Evolutionary conservation across 2,329 filamentous ascomycete genomes (phyloP).

Genomic region (Triangularia verruculosa): DNA sequence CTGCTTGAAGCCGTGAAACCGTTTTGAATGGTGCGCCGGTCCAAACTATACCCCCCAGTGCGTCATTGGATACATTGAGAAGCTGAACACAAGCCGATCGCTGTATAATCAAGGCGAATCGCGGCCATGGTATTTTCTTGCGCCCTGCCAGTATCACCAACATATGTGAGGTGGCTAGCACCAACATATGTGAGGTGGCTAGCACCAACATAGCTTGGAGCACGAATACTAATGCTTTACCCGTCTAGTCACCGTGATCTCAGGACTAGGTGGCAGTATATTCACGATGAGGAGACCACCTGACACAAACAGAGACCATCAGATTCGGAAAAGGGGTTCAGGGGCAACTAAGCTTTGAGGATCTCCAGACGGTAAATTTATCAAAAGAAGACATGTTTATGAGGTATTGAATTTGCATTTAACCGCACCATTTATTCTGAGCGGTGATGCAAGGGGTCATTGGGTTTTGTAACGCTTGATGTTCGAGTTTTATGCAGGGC

Average conservation of each 20-base stretch:
- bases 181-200: background rate
- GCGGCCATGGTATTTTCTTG: background rate
- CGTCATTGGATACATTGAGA: too few species aligned
- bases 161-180: background rate
- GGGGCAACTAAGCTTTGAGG: background rate
- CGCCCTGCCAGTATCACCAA: background rate
- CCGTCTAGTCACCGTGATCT: background rate
- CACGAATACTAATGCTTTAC: too few species aligned
- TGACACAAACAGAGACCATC: background rate
- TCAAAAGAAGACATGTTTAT: background rate
- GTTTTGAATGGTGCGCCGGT: background rate
- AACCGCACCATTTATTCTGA: slow-evolving; percentile 18
- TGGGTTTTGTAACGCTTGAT: slow-evolving; percentile 15
- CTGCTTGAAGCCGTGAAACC: background rate
- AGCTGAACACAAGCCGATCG: background rate
- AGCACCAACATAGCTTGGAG: background rate
- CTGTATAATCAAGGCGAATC: background rate
- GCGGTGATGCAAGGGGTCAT: slow-evolving; percentile 9
- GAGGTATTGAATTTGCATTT: slow-evolving; percentile 16
- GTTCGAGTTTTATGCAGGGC: slow-evolving; percentile 15
- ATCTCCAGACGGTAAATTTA: background rate
- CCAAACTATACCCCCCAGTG: background rate
- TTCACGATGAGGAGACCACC: background rate
- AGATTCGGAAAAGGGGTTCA: background rate
- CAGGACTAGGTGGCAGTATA: background rate